These are phyloP conservation scores for Sporisorium graminicola DNA, from an alignment of 1,284 basidiomycete species.

Conservation along the genomic window DNA sequence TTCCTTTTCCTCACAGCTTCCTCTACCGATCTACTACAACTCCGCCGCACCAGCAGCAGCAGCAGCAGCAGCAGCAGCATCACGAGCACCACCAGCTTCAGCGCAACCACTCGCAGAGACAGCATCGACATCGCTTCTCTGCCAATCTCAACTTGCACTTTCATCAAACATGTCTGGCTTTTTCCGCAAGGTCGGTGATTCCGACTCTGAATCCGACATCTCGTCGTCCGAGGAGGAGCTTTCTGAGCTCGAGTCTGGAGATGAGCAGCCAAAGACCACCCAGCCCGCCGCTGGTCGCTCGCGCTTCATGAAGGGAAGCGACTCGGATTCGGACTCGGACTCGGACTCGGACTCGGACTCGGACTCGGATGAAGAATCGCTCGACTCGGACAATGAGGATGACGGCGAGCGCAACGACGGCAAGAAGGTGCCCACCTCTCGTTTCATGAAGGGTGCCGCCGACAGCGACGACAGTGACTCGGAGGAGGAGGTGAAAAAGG, in stretches of 20 bases:
- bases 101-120: slow-evolving; percentile 15
- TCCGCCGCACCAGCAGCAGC: neutral
- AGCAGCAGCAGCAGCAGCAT: slow-evolving; percentile 5
- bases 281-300: slow-evolving; percentile 51
- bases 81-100: too few relatives aligned
- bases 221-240: slow-evolving; percentile 67
- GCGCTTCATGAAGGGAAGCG: slow-evolving; percentile 57
- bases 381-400: slow-evolving; percentile 58
- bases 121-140: slow-evolving; percentile 34
- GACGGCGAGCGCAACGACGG: slow-evolving; percentile 39
- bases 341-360: slow-evolving; percentile 39
- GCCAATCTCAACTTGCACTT: slow-evolving; percentile 4
- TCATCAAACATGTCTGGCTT: slow-evolving; percentile 64
- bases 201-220: slow-evolving; percentile 68
- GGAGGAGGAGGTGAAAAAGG: slow-evolving; percentile 78
- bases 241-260: slow-evolving; percentile 64
- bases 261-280: slow-evolving; percentile 59
- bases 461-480: slow-evolving; percentile 74
- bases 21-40: slow-evolving; percentile 1
- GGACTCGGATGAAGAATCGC: slow-evolving; percentile 52
- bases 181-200: slow-evolving; percentile 67
- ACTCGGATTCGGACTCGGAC: slow-evolving; percentile 57
- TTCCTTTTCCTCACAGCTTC: slow-evolving; percentile 48
- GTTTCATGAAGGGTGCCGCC: slow-evolving; percentile 67
- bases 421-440: slow-evolving; percentile 61